These are phyloP conservation scores for Jamesozyma jinghongensis DNA, from an alignment of 805 yeast species.

Conservation along the genomic window DNA sequence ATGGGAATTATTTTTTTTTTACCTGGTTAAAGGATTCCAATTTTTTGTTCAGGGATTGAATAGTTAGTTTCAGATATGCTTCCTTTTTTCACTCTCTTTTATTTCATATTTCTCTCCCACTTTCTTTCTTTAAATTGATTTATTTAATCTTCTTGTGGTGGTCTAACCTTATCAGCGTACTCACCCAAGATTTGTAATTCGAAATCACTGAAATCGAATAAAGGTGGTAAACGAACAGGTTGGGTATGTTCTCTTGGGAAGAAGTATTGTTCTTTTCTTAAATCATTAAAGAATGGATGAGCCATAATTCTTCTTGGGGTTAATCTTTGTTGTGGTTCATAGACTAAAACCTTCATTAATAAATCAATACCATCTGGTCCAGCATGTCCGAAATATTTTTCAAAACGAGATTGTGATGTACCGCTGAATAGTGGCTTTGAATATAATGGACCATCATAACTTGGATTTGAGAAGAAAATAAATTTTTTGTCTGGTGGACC, in stretches of 20 bases:
- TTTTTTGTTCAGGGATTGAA: too few relatives aligned
- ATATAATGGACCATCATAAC: constrained; percentile 66
- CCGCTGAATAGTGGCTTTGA: constrained; percentile 55
- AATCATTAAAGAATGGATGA: constrained; percentile 83
- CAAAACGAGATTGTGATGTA: constrained; percentile 45
- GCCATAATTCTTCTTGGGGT: constrained; percentile 75
- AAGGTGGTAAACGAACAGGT: constrained; percentile 36
- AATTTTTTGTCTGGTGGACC: constrained; percentile 80
- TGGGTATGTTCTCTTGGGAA: constrained; percentile 48
- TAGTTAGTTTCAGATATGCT: too few relatives aligned
- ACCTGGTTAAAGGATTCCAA: too few relatives aligned
- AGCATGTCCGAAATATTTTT: constrained; percentile 64
- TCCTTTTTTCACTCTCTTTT: too few relatives aligned
- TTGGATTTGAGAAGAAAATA: constrained; percentile 64
- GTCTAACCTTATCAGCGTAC: constrained; percentile 15
- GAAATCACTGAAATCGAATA: constrained; percentile 64
- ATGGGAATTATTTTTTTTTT: too few relatives aligned
- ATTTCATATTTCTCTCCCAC: too few relatives aligned
- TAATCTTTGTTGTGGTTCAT: constrained; percentile 79
- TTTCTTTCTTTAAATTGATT: too few relatives aligned
- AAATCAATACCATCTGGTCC: constrained; percentile 82
- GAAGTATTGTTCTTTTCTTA: constrained; percentile 46
- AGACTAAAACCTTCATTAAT: constrained; percentile 70
- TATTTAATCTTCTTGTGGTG: constrained; percentile 3
- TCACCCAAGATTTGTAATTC: constrained; percentile 43